Evolutionary conservation across 768 basidiomycete genomes (phyloP), one percentile per base, ranked within the genome.

Genomic region (Mycena belliarum): DNA sequence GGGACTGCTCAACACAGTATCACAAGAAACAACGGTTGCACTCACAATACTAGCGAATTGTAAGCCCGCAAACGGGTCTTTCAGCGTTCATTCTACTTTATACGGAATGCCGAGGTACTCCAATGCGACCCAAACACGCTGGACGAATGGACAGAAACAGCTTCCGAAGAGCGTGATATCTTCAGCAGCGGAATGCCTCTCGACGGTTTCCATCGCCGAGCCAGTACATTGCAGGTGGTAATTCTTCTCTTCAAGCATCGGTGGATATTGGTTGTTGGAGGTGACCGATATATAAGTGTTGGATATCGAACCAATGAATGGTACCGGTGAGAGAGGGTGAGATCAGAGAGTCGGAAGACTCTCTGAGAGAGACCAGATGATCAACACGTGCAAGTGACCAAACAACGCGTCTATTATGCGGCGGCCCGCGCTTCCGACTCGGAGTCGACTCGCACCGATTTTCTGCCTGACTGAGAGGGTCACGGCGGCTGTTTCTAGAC

Each of bases 81-180:
- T 26, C 25, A 44, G 24, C 41, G 18, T 44, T 28, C 9, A 20
- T 49, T 29, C 29, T 55, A 87, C 88, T 68, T 85, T 82, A 73
- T 95, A 93, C 3, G 84, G 82, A 43, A 92, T 81, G 1, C 76
- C 79, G 21, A 91, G 81, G 59, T 82, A 79, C 69, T 93, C 90
- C 28, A 93, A 75, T 0, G 84, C 80, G 20, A 85, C 79, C 91
- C 92, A 94, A 2, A 83, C 88, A 16, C 91, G 79, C 69, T 93
- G 33, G 14, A 35, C 33, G 14, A 35, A 35, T 7, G 33, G 33
- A 35, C 33, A 35, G 33, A 35, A 35, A 35, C 33, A 35, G 33
- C 33, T 35, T 4, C 33, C 33, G 33, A 35, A 35, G 9, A 35
- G 14, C 12, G 33, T 35, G 33, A 35, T 35, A 67, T 84, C 79